A percentile compares a stretch with the other conserved stretches of the same genome.
Evolutionary conservation across 2,329 filamentous ascomycete genomes (phyloP).

Genomic region (Fusarium subtropicale): DNA sequence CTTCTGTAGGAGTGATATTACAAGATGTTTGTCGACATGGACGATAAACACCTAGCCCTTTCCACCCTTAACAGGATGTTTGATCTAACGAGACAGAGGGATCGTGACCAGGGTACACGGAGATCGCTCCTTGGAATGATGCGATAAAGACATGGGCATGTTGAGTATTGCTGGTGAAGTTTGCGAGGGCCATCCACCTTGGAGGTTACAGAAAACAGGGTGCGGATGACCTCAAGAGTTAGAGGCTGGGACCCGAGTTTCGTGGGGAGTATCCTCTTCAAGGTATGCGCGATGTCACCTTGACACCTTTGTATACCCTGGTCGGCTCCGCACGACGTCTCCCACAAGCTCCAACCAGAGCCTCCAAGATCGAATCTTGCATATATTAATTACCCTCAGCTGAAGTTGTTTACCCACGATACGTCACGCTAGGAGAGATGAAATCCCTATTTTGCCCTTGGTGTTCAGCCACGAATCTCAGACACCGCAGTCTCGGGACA

Average conservation of each 20-base stretch:
- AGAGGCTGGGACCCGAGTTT: conserved; percentile 15
- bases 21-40: conserved; percentile 13
- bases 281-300: conserved; percentile 41
- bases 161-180: conserved; percentile 30
- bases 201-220: conserved; percentile 31
- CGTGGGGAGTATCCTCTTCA: conserved; percentile 40
- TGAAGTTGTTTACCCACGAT: conserved; percentile 17
- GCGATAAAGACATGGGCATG: conserved; percentile 41
- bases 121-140: conserved; percentile 34
- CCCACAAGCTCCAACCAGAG: conserved; percentile 43
- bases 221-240: conserved; percentile 32
- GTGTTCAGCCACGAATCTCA: conserved; percentile 26
- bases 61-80: conserved; percentile 2
- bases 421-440: conserved; percentile 17
- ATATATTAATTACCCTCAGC: conserved; percentile 27
- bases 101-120: conserved; percentile 25
- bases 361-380: conserved; percentile 40
- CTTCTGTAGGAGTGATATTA: neutral
- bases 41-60: neutral
- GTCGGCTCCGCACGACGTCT: conserved; percentile 40
- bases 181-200: conserved; percentile 25
- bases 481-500: conserved; percentile 16
- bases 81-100: conserved; percentile 37
- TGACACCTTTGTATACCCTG: conserved; percentile 43
- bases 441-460: conserved; percentile 21